Base-by-base conservation (phyloP, 2,329 filamentous ascomycete species). In the Madurella mycetomatis region DNA sequence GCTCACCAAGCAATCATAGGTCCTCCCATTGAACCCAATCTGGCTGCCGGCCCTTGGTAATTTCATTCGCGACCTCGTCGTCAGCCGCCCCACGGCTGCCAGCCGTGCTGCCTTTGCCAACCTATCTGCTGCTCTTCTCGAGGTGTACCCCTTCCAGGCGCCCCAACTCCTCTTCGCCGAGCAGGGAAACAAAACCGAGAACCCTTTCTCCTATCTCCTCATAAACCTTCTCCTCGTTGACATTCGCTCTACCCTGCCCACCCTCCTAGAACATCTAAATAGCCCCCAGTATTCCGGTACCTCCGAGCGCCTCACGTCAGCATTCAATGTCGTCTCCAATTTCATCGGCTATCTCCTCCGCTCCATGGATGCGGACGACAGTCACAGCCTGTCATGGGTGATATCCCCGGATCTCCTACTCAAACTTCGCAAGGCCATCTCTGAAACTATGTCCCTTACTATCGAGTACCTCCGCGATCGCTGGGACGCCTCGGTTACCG, bases 381-480 rank as follows among this genome's bases (percentile, higher is more conserved):
- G 64, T 70, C 19, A 58, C 13, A 54, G 63, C 13, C 67, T 4
- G 65, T 4, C 66, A 4, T 70, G 81, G 42, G 65, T 73, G 34
- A 77, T 84, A 70, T 68, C 79, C 1, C 78, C 83, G 0, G 81
- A 85, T 52, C 76, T 78, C 19, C 75, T 88, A 25, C 71, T 88
- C 13, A 83, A 82, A 61, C 70, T 88, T 5, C 77, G 83, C 40
- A 81, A 76, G 47, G 73, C 77, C 51, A 77, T 88, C 48, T 75
- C 79, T 1, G 85, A 88, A 63, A 83, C 84, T 3, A 76, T 87
- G 64, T 82, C 82, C 0, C 68, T 84, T 1, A 77, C 79, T 0
- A 77, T 85, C 55, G 85, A 88, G 68, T 85, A 84, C 65, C 74
- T 88, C 1, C 79, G 84, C 41, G 86, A 88, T 64, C 73, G 85